Percentiles rank a stretch among this genome's conserved stretches.
Evolutionary conservation across 2,329 filamentous ascomycete species (phyloP).

Genomic region (Didymella pinodella): DNA sequence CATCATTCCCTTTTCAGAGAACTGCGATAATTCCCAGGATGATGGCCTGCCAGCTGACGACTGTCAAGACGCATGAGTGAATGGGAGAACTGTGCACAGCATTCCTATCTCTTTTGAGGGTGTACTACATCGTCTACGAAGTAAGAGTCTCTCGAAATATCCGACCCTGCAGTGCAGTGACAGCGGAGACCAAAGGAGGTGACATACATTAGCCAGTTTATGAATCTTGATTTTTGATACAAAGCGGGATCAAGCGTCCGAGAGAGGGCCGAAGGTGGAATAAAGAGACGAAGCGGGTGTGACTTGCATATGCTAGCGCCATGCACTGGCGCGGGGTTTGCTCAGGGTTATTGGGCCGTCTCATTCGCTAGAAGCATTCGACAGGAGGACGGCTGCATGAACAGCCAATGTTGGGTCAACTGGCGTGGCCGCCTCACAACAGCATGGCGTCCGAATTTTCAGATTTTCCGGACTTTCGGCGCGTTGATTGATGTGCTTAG

Average conservation of each 20-base stretch:
- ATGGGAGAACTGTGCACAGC: conserved; percentile 14
- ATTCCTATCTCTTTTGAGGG: conserved; percentile 18
- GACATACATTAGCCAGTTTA: conserved; percentile 41
- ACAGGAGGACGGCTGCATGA: conserved; percentile 28
- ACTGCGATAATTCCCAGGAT: conserved; percentile 23
- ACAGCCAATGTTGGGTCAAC: conserved; percentile 26
- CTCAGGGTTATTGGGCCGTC: conserved; percentile 22
- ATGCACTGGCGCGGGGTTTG: conserved; percentile 40
- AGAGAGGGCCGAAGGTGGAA: conserved; percentile 37
- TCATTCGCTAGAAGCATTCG: conserved; percentile 34
- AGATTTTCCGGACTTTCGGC: conserved; percentile 8
- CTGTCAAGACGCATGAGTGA: conserved; percentile 27
- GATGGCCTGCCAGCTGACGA: conserved; percentile 26
- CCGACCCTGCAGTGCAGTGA: conserved; percentile 37
- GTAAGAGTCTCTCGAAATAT: conserved; percentile 20
- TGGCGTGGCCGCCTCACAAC: conserved; percentile 4
- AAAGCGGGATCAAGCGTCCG: conserved; percentile 13
- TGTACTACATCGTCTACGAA: conserved; percentile 27
- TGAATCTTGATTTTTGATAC: conserved; percentile 16
- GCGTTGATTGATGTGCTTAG: conserved; percentile 3
- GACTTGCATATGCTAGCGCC: conserved; percentile 50
- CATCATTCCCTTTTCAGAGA: conserved; percentile 28
- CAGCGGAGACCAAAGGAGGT: conserved; percentile 28
- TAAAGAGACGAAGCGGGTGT: conserved; percentile 35
- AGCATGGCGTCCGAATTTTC: conserved; percentile 8